phyloP scores from a whole-genome alignment of 179 eudicot genomes.

The Patellifolia procumbens region DNA sequence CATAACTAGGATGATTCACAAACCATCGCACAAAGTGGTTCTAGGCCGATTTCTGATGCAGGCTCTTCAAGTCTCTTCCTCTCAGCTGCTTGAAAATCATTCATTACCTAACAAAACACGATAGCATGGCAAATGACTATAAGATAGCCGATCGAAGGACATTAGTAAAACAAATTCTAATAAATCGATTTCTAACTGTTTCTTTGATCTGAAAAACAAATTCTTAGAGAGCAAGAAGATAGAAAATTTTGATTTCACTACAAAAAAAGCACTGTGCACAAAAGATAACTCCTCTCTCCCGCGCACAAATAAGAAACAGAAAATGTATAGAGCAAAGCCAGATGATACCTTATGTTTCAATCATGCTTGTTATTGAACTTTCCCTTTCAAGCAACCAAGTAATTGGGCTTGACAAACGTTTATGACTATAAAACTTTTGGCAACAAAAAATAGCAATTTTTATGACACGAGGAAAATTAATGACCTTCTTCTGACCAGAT shows the following conservation, averaged over 20 bases:
- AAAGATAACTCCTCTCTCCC: not conserved
- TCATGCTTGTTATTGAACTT: not conserved
- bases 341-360: not conserved
- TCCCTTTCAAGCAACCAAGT: not conserved
- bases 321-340: not conserved
- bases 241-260: not conserved
- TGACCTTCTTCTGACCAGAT: no score
- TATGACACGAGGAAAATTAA: not conserved
- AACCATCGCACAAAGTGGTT: conserved; percentile 95
- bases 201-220: not conserved
- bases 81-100: conserved; percentile 97
- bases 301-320: not conserved
- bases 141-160: not conserved
- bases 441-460: not conserved
- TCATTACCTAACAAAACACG: conserved; percentile 69
- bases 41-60: conserved; percentile 96
- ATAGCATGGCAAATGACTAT: not conserved
- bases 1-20: conserved; percentile 28
- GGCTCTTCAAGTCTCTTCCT: conserved; percentile 92
- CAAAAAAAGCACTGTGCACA: not conserved
- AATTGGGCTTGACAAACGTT: not conserved
- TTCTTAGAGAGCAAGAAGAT: not conserved
- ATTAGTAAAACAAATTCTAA: not conserved
- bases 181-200: not conserved
- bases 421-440: not conserved